Conservation (phyloP, 1,284 basidiomycete species). For the Tilletia horrida region DNA sequence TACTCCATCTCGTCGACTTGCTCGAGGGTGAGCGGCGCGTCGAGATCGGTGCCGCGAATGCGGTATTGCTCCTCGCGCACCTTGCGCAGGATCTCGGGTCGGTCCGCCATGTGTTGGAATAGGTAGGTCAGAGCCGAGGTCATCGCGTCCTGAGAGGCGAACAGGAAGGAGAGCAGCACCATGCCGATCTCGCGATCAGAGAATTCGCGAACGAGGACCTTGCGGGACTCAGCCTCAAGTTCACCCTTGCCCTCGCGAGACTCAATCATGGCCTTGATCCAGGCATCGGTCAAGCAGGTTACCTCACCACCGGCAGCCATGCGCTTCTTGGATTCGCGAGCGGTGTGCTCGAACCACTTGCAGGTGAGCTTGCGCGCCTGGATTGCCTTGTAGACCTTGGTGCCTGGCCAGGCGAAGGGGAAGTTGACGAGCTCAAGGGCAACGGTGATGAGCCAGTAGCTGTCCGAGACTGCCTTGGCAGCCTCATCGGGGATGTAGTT, state of each 20-base stretch:
- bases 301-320: constrained; percentile 80
- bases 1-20: constrained; percentile 90
- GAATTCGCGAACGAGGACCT: constrained; percentile 68
- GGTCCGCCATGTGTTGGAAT: constrained; percentile 92
- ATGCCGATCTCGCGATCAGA: constrained; percentile 92
- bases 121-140: constrained; percentile 74
- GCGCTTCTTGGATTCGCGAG: constrained; percentile 73
- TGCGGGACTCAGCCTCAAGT: constrained; percentile 53
- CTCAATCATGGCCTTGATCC: constrained; percentile 72
- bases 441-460: constrained; percentile 93
- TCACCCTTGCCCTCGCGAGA: constrained; percentile 63
- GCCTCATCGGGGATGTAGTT: constrained; percentile 78
- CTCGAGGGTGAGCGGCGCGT: constrained; percentile 80
- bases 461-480: constrained; percentile 76
- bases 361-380: constrained; percentile 86
- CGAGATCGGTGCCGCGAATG: constrained; percentile 74
- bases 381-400: constrained; percentile 91
- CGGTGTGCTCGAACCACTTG: constrained; percentile 77
- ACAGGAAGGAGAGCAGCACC: constrained; percentile 89
- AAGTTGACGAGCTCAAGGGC: constrained; percentile 98
- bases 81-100: constrained; percentile 82
- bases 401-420: constrained; percentile 73
- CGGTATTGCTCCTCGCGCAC: constrained; percentile 85
- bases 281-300: constrained; percentile 86
- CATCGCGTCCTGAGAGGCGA: constrained; percentile 98